Evolutionary conservation across 2,329 filamentous ascomycete genomes (phyloP), one percentile per base, ranked within the genome.

Genomic region (Stachybotrys echinatus): DNA sequence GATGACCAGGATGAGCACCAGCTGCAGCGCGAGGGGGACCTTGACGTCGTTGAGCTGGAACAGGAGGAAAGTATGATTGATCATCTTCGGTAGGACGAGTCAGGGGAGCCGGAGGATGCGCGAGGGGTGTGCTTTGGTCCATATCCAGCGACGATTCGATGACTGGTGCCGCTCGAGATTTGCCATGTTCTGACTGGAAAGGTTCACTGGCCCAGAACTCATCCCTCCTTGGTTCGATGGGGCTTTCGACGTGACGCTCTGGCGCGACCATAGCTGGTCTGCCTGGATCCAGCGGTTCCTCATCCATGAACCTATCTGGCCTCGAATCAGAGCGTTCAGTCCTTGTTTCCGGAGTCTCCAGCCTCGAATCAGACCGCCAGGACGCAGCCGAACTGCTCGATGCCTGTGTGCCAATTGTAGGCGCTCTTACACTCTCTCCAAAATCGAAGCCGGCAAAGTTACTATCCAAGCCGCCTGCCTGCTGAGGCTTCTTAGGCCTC

Each of bases 381-480:
- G 38, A 20, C 17, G 8, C 38, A 8, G 19, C 18, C 8, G 38
- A n/a, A 6, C 38, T 40, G 8, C 8, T n/a, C 2, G 38, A n/a
- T 18, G 12, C 18, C 38, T 20, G 38, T 8, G 38, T 18, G 10
- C 38, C n/a, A 40, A 40, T 5, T n/a, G 52, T 23, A 17, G 52
- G 54, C 45, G 42, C 59, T 12, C 54, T 58, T 10, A 66, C 60
- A 21, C 45, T 56, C 3, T 65, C 65, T 14, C 68, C 68, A 58
- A 71, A 71, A 52, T 71, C 65, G 42, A 71, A 71, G 1, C 58
- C 68, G 0, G 65, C 49, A 55, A 71, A 70, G 49, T 70, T 71
- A 18, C 68, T 68, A 2, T 63, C 57, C 31, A 71, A 62, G 5
- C 68, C 67, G 37, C 70, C 68, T 8, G 55, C 53, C 2, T 37